A percentile compares a stretch with the other conserved stretches of the same genome.
Conservation (phyloP, 768 basidiomycete genomes). For the Termitomyces sp. region DNA sequence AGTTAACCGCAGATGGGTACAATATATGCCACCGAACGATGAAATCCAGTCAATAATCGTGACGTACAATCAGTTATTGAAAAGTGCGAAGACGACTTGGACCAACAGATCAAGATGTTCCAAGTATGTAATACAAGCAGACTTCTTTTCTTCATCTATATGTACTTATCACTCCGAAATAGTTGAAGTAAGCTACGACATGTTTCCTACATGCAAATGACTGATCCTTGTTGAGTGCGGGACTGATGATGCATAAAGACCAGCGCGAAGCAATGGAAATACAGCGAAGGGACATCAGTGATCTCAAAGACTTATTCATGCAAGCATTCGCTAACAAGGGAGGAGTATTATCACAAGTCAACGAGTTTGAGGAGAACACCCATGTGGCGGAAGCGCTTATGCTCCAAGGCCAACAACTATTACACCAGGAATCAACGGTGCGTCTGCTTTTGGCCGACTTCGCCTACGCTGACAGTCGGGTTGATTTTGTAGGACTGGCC, state of each 20-base stretch:
- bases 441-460: not conserved
- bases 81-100: constrained; percentile 36
- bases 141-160: not conserved
- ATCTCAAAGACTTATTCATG: constrained; percentile 33
- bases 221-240: constrained; percentile 18
- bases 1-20: constrained; percentile 9
- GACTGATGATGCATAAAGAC: constrained; percentile 20
- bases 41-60: constrained; percentile 32
- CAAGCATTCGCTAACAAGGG: constrained; percentile 30
- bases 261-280: constrained; percentile 25
- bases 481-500: constrained; percentile 23
- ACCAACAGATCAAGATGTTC: constrained; percentile 35
- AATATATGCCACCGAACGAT: not conserved
- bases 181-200: constrained; percentile 19
- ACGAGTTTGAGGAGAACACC: constrained; percentile 29
- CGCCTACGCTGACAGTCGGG: not conserved
- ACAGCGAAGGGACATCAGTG: constrained; percentile 25
- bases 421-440: constrained; percentile 2
- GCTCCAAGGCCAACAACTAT: constrained; percentile 47
- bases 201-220: not conserved
- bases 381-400: constrained; percentile 42
- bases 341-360: constrained; percentile 30
- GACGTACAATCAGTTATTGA: constrained; percentile 45
- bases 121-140: constrained; percentile 26
- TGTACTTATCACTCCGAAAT: not conserved